A percentile compares a stretch with the other conserved stretches of the same genome.
Conservation (phyloP, 257 asterid genomes). For the Oldenlandia corymbosa region DNA sequence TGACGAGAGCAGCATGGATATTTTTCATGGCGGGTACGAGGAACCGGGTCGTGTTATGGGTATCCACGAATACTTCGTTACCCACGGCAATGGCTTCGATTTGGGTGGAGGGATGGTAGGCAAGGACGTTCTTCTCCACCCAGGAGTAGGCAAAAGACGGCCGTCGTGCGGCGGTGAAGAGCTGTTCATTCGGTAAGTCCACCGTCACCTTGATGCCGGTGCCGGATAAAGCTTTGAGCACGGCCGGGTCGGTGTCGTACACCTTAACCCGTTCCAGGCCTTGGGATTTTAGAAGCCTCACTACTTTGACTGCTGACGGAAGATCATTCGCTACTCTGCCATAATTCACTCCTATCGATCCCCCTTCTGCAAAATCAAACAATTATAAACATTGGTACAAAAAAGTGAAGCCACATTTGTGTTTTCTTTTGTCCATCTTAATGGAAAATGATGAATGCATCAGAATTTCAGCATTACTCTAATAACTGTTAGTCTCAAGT, state of each 20-base stretch:
- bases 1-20: conserved; percentile 52
- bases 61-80: conserved; percentile 82
- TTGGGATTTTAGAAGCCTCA: conserved; percentile 60
- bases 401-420: not conserved
- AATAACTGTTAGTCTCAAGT: not conserved
- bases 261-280: conserved; percentile 64
- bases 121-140: conserved; percentile 54
- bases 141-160: conserved; percentile 64
- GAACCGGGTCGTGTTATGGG: conserved; percentile 60
- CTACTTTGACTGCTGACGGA: conserved; percentile 71
- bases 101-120: conserved; percentile 60
- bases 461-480: not conserved
- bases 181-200: conserved; percentile 86
- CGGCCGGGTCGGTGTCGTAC: conserved; percentile 79
- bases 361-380: conserved; percentile 24
- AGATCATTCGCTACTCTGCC: conserved; percentile 80
- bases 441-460: no score
- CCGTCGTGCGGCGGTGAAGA: conserved; percentile 54
- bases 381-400: not conserved
- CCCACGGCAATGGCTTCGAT: conserved; percentile 88
- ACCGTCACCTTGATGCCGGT: conserved; percentile 65
- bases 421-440: not conserved
- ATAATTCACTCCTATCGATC: conserved; percentile 74
- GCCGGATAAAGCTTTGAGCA: conserved; percentile 65
- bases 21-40: conserved; percentile 74